Evolutionary conservation across 1,284 basidiomycete genomes (phyloP), one percentile per base, ranked within the genome.

Genomic region (Mycosarcoma mackinlayi): DNA sequence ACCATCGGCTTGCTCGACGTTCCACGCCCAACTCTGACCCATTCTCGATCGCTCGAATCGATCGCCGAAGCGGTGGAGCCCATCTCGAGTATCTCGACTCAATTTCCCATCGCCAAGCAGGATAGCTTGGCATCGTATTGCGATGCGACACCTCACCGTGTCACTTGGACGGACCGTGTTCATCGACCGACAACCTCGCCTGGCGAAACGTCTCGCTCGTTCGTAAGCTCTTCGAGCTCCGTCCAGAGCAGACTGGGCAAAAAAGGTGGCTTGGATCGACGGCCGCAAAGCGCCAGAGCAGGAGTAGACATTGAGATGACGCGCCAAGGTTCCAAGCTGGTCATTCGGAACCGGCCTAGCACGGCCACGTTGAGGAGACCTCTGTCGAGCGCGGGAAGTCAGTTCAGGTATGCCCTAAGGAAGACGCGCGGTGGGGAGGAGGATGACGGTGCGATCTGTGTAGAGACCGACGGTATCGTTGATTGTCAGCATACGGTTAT

Each of bases 21-120:
- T 3, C 27, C 45, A n/a, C 19, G 37, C 14, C 27, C 38, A 27
- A 10, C 24, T 4, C 31, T 62, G 5, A 4, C 27, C 2, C 60
- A 56, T 16, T 52, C 50, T 13, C 44, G 49, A n/a, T 54, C 65
- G 31, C 48, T 68, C 2, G 65, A 68, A 6, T 59, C 59, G 30
- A 68, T 68, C 42, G 51, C 48, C 8, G 65, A 68, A 25, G 65
- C 54, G 18, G 55, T 42, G n/a, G 65, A 68, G 24, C 51, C 58
- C 3, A 23, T 38, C 13, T 52, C 61, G 16, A 16, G 41, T 19
- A 14, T 19, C 1, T 54, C 42, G 2, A 10, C 42, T 19, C 25
- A 38, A 1, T 54, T 54, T 10, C 11, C 23, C 46, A 24, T 19
- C 9, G 24, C 25, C 16, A 30, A 46, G 9, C 42, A 42, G 10